A percentile compares a stretch with the other conserved stretches of the same genome.
Conservation (phyloP, 2,329 filamentous ascomycete species). For the Clarireedia sp. region DNA sequence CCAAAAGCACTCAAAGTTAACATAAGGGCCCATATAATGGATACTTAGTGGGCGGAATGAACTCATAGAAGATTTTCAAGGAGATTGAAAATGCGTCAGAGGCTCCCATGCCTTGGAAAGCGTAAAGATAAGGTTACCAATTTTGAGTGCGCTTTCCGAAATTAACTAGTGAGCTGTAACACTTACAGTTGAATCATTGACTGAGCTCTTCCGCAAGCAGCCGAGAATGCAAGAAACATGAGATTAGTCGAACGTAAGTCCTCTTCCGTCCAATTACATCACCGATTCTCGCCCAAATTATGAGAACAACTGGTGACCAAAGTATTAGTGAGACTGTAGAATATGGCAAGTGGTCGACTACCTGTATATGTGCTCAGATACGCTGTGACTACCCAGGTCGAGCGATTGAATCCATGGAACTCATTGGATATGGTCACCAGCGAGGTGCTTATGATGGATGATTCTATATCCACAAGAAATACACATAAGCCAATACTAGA, state of each 20-base stretch:
- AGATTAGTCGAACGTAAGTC: not conserved
- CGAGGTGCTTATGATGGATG: not conserved
- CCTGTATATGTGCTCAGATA: not conserved
- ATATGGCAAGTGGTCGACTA: not conserved
- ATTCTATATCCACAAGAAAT: not conserved
- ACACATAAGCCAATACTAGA: not conserved
- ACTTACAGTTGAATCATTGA: not conserved
- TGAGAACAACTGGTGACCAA: not conserved
- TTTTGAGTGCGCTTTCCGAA: not conserved
- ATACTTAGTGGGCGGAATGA: conserved; percentile 40
- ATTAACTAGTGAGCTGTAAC: not conserved
- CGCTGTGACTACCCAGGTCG: not conserved
- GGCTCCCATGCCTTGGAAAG: conserved; percentile 36
- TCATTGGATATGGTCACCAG: not conserved
- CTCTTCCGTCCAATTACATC: not conserved
- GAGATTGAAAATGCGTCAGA: conserved; percentile 39
- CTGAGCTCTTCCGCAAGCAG: not conserved
- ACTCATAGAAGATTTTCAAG: conserved; percentile 41
- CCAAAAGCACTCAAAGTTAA: conserved; percentile 10
- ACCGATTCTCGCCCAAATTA: not conserved
- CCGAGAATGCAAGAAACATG: not conserved
- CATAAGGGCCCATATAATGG: conserved; percentile 29
- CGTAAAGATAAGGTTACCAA: conserved; percentile 7
- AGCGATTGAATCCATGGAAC: not conserved
- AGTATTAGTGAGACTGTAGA: not conserved